A percentile compares a stretch with the other conserved stretches of the same genome.
Conservation (phyloP, 2,329 filamentous ascomycete genomes). For the Dothidotthia symphoricarpi region DNA sequence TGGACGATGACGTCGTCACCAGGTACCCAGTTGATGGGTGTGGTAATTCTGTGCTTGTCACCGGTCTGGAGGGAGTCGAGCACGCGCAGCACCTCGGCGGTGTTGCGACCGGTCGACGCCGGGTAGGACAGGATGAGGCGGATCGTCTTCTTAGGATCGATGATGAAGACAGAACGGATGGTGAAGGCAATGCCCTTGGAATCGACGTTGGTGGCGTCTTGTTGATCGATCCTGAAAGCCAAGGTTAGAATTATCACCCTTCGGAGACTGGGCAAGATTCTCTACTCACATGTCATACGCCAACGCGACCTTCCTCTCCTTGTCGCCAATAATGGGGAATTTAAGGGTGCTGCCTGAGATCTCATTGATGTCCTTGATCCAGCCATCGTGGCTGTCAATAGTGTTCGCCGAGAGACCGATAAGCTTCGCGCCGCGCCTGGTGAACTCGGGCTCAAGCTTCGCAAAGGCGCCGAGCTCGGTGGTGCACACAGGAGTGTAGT, state of each 20-base stretch:
- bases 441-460: conserved; percentile 63
- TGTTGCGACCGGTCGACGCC: conserved; percentile 59
- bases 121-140: conserved; percentile 63
- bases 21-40: conserved; percentile 62
- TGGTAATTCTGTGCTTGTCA: conserved; percentile 60
- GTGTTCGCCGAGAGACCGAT: conserved; percentile 57
- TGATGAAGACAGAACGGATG: conserved; percentile 64
- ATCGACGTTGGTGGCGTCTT: conserved; percentile 60
- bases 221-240: conserved; percentile 50
- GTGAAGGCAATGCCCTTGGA: conserved; percentile 59
- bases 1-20: conserved; percentile 62
- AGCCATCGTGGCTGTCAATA: conserved; percentile 51
- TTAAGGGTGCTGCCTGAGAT: conserved; percentile 49
- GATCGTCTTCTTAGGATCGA: conserved; percentile 65
- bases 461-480: conserved; percentile 64
- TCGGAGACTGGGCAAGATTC: background rate
- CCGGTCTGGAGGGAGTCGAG: conserved; percentile 56
- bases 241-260: conserved; percentile 15
- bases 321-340: conserved; percentile 56
- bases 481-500: conserved; percentile 61
- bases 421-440: conserved; percentile 61
- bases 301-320: conserved; percentile 53
- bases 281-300: conserved; percentile 51
- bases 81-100: conserved; percentile 53
- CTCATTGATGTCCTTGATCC: conserved; percentile 56